Conservation (phyloP, 1,284 basidiomycete genomes). For the Singerocomus rubriflavus region DNA sequence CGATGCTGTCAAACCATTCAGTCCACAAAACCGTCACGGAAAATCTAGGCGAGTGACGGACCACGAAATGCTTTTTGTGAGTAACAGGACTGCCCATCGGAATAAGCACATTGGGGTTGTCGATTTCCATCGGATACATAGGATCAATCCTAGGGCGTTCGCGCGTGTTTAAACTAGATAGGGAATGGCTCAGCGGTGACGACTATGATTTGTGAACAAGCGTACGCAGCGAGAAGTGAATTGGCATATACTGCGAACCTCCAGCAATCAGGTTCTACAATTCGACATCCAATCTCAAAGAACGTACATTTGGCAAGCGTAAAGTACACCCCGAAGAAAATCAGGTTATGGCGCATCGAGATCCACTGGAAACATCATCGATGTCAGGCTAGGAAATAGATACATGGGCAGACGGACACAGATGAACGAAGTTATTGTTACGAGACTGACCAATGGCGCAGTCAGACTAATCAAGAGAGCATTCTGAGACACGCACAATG, state of each 20-base stretch:
- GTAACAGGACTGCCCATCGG: conserved; percentile 19
- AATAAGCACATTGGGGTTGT: conserved; percentile 11
- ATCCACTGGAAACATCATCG: conserved; percentile 40
- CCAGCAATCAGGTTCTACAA: background rate
- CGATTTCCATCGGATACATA: conserved; percentile 28
- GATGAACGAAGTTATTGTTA: conserved; percentile 38
- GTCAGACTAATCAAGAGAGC: conserved; percentile 27
- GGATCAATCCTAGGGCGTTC: conserved; percentile 29
- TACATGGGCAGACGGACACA: conserved; percentile 36
- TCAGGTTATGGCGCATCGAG: conserved; percentile 40
- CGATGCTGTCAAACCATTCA: conserved; percentile 20
- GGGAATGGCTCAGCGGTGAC: background rate
- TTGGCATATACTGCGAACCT: conserved; percentile 29
- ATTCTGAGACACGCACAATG: conserved; percentile 33
- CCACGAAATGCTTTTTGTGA: conserved; percentile 24
- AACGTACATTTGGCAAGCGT: conserved; percentile 46
- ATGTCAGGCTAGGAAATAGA: background rate
- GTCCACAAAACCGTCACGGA: background rate
- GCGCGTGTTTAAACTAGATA: conserved; percentile 29
- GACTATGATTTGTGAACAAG: background rate
- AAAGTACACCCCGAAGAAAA: conserved; percentile 52
- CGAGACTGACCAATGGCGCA: conserved; percentile 16
- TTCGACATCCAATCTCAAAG: background rate
- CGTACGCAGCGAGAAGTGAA: conserved; percentile 33
- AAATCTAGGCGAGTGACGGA: conserved; percentile 6